Base-by-base conservation (phyloP, 371 early-diverging fungal species). In the Mortierella sp. region DNA sequence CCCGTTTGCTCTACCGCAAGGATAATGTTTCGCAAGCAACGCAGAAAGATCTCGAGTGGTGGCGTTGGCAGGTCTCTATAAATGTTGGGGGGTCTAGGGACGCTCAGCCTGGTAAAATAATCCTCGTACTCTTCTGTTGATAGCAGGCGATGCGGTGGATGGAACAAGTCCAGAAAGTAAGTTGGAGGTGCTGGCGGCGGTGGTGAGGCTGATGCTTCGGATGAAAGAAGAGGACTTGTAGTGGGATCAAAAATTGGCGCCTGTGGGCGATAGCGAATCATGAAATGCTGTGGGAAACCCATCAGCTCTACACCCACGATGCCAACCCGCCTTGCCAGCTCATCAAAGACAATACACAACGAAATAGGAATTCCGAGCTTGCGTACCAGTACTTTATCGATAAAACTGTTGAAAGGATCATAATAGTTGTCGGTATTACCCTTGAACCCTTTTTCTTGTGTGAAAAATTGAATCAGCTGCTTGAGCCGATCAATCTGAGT, bases 381-480 rank as follows among this genome's bases (percentile, higher is more conserved):
- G 30, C 79, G 68, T 12, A 51, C 28, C 37, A 84, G 28, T 11
- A 84, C 84, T 54, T 73, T 70, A 62, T 79, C 76, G 64, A 84
- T 79, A 54, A 79, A 71, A 18, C 76, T 79, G 73, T 79, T 84
- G 61, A 68, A 70, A 3, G 76, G 73, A 40, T 78, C 84, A 51
- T 76, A 84, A 22, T 84, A 79, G 59, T 76, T 69, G 22, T 79
- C 73, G 26, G 69, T 70, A 59, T 79, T 84, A 58, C 84, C 84
- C 32, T 75, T 71, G 68, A 84, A 84, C 10, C 71, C 71, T 49
- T 76, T 72, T 37, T 68, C 73, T 39, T 35, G 32, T 1, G 71
- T 73, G 39, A 79, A 84, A 26, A 78, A 83, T 16, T 57, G 69
- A 64, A 83, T 52, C 51, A 83, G 35, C n/a, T 70, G 62, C 49